These are phyloP conservation scores for Russula vinacea DNA, from an alignment of 768 basidiomycete species.

Conservation along the genomic window DNA sequence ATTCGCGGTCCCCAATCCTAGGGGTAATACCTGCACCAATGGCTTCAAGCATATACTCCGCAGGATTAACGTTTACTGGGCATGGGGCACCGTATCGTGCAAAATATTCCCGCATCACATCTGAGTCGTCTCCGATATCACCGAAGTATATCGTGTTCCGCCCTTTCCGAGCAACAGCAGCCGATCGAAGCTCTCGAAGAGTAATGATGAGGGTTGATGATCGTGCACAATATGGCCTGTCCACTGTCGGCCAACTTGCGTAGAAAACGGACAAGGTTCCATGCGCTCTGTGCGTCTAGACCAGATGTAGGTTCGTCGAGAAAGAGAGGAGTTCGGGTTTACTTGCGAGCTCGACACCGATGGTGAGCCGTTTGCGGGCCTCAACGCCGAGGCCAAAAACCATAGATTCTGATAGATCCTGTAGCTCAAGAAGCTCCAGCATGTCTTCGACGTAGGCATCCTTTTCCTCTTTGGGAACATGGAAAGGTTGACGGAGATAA, in stretches of 20 bases:
- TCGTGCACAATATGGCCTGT: constrained; percentile 87
- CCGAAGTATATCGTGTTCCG: constrained; percentile 91
- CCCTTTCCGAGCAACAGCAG: constrained; percentile 69
- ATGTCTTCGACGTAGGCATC: constrained; percentile 79
- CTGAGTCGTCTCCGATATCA: constrained; percentile 76
- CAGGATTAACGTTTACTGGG: constrained; percentile 76
- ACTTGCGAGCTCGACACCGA: constrained; percentile 88
- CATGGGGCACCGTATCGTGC: constrained; percentile 69
- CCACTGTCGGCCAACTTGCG: constrained; percentile 82
- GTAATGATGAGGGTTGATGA: constrained; percentile 84
- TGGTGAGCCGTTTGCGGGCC: constrained; percentile 83
- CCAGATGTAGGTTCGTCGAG: constrained; percentile 56
- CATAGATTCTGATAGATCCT: constrained; percentile 79
- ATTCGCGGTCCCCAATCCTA: constrained; percentile 73
- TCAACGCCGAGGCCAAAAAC: constrained; percentile 69
- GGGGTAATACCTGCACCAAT: constrained; percentile 81
- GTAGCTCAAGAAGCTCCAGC: constrained; percentile 80
- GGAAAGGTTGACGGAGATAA: constrained; percentile 73
- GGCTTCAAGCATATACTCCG: constrained; percentile 74
- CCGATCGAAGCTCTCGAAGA: constrained; percentile 86
- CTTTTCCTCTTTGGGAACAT: constrained; percentile 69
- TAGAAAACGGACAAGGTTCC: constrained; percentile 81
- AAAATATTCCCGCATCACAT: constrained; percentile 72
- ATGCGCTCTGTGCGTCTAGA: constrained; percentile 66
- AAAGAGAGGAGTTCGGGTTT: constrained; percentile 76